Base-by-base conservation (phyloP, 192 early-diverging fungal species). In the Linnemannia schmuckeri region DNA sequence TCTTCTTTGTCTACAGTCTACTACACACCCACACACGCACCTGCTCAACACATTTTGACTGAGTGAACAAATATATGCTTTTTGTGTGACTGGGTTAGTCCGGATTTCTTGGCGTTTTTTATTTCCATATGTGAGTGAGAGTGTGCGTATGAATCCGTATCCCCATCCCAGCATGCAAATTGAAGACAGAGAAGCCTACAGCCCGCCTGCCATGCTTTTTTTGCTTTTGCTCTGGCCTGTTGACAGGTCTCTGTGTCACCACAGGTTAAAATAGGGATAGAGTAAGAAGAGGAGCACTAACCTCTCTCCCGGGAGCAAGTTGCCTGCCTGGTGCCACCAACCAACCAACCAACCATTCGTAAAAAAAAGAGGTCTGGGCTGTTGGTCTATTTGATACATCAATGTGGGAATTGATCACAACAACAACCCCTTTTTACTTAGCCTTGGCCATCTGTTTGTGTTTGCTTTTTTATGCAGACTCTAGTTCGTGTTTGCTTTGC, bases 31-130 rank as follows among this genome's bases (percentile, higher is more conserved):
- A 55, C 20, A 61, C 0, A 66, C 61, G 37, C 38, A 18, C 18
- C 18, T 18, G 37, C 38, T 37, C 69, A 38, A 70, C 35, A 35
- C 38, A 35, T 2, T 40, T 27, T 18, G 20, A 22, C 35, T 35
- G 8, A 38, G 20, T 4, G 9, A 71, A 35, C 70, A 4, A 12
- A 35, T n/a, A 71, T 20, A 71, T 24, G 38, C 4, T 41, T 8
- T 71, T 33, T 42, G 70, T 42, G 70, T 71, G 70, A 71, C 70
- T 71, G 70, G 38, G 15, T 0, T 42, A 2, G 49, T 17, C 41
- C 41, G 70, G 70, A 41, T 42, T n/a, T 71, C 70, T 71, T 71
- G 70, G 70, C 70, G 41, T 71, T 71, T 71, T 71, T 71, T 41
- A n/a, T 30, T 33, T 40, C 41, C 2, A 8, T 22, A 66, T 66